Conservation (phyloP, 2,329 filamentous ascomycete species). For the Calonectria montana region DNA sequence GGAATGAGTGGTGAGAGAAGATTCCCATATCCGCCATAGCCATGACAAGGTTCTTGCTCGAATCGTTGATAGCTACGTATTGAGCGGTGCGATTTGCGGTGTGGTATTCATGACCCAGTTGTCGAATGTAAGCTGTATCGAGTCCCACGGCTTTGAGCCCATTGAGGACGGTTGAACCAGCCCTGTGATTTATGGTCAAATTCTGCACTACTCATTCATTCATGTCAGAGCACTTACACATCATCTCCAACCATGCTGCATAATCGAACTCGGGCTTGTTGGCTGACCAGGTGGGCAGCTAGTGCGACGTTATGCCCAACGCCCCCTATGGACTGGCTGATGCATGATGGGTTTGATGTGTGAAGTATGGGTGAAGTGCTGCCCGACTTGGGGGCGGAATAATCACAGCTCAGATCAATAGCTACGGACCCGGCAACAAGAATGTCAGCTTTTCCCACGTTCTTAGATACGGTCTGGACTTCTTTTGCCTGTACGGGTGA, state of each 20-base stretch:
- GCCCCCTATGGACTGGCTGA: constrained; percentile 86
- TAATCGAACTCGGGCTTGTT: constrained; percentile 71
- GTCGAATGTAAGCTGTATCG: constrained; percentile 71
- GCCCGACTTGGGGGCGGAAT: constrained; percentile 48
- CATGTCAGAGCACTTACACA: constrained; percentile 57
- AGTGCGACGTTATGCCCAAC: constrained; percentile 93
- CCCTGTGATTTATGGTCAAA: constrained; percentile 54
- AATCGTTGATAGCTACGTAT: constrained; percentile 91
- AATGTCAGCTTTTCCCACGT: constrained; percentile 66
- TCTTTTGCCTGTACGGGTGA: constrained; percentile 24
- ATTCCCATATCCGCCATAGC: constrained; percentile 98
- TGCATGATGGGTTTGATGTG: constrained; percentile 87
- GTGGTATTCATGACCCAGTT: constrained; percentile 59
- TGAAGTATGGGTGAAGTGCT: constrained; percentile 65
- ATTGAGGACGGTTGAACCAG: constrained; percentile 78
- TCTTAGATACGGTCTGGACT: constrained; percentile 22
- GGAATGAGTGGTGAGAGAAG: constrained; percentile 68
- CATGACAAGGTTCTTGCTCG: constrained; percentile 83
- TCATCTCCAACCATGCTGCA: constrained; percentile 88
- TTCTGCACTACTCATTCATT: neutral
- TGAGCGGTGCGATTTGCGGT: constrained; percentile 80
- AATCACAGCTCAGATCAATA: constrained; percentile 89
- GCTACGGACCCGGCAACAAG: constrained; percentile 92
- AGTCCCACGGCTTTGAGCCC: constrained; percentile 74
- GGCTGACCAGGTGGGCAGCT: constrained; percentile 78